Evolutionary conservation across 441 rosid genomes (phyloP).

Genomic region (Viola pubescens): DNA sequence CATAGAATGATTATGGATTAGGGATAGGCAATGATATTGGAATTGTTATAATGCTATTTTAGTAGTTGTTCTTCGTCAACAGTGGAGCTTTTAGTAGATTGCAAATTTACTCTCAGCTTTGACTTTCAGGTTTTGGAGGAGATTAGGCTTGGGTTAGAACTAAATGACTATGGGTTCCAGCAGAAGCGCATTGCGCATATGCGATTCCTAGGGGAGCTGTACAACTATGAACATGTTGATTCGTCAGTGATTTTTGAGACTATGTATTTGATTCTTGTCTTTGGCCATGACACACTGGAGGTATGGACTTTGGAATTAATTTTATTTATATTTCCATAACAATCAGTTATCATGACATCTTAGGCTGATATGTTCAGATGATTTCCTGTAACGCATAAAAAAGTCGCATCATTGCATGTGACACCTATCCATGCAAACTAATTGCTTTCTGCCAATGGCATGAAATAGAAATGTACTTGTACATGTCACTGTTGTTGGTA

Average conservation of each 20-base stretch:
- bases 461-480: neutral
- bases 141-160: constrained; percentile 88
- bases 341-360: neutral
- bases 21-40: too few relatives aligned
- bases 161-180: constrained; percentile 95
- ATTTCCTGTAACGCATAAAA: neutral
- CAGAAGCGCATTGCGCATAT: constrained; percentile 95
- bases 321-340: neutral
- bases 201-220: constrained; percentile 95
- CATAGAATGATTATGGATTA: too few relatives aligned
- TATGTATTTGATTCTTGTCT: constrained; percentile 69
- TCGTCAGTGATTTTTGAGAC: constrained; percentile 97
- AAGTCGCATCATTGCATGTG: neutral
- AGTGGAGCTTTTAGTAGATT: too few relatives aligned
- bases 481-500: neutral
- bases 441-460: neutral
- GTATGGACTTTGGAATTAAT: constrained; percentile 29
- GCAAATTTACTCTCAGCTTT: neutral
- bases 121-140: constrained; percentile 88
- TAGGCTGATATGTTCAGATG: too few relatives aligned
- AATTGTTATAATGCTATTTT: too few relatives aligned
- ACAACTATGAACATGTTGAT: constrained; percentile 95
- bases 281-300: constrained; percentile 81
- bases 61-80: too few relatives aligned
- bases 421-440: neutral